phyloP scores from a whole-genome alignment of 176 grass and related monocot species.

The Aechmea fasciata region DNA sequence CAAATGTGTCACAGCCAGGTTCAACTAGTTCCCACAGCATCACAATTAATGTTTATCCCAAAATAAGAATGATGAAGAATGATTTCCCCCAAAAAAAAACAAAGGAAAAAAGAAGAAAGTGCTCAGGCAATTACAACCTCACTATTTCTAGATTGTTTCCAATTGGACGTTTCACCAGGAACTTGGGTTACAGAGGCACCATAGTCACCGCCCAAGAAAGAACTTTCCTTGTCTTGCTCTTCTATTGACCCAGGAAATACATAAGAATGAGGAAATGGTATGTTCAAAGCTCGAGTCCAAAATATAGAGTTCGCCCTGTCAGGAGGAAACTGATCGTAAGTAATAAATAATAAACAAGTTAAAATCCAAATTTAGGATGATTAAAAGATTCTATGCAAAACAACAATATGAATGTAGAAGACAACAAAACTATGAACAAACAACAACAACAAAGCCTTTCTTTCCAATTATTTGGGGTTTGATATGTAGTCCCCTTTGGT shows the following conservation, averaged over 20 bases:
- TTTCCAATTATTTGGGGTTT: too few relatives aligned
- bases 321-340: background rate
- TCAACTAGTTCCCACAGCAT: background rate
- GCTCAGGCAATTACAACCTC: conserved; percentile 8
- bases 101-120: background rate
- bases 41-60: background rate
- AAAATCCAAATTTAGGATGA: background rate
- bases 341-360: too few relatives aligned
- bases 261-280: conserved; percentile 69
- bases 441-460: too few relatives aligned
- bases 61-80: background rate
- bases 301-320: conserved; percentile 93
- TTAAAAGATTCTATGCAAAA: background rate
- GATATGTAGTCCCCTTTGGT: too few relatives aligned
- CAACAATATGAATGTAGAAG: background rate
- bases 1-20: background rate
- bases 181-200: conserved; percentile 8
- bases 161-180: conserved; percentile 18
- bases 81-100: background rate
- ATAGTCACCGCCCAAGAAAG: conserved; percentile 5
- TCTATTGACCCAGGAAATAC: conserved; percentile 46
- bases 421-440: background rate
- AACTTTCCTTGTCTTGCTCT: conserved; percentile 11
- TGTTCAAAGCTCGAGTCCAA: conserved; percentile 86
- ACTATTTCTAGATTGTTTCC: conserved; percentile 5